Base-by-base conservation (phyloP, 495 filamentous ascomycete species). In the Rhizodiscina lignyota region DNA sequence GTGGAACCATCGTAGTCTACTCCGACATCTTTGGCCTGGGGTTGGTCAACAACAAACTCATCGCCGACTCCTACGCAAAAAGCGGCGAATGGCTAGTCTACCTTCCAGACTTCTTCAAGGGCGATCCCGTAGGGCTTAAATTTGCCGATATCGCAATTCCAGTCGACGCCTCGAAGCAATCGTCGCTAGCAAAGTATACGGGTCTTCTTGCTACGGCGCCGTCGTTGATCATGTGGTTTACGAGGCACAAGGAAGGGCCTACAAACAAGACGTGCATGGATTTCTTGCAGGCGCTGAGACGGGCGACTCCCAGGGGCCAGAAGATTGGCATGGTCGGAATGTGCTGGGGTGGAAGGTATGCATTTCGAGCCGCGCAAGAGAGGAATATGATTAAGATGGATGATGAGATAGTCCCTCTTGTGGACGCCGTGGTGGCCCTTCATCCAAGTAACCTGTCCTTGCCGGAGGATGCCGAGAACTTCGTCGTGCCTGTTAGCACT, bases 31-130 rank as follows among this genome's bases (percentile, higher is more conserved):
- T 63, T 39, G 59, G 60, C 18, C 53, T 52, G 39, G 34, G 43
- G 24, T 45, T 61, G 18, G 47, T 50, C 18, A 62, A 62, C 40
- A 50, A 54, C 42, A 55, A 48, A 32, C 51, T 63, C 32, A 56
- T 62, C n/a, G 59, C 57, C 21, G 59, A 63, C 42, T 52, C 51
- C 36, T 63, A 63, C 36, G 57, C 55, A 36, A 53, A 53, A 41
- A 53, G 50, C 24, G 56, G 57, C 30, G 58, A 58, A 32, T 61
- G 50, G 27, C 52, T 57, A 8, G 45, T 48, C 31, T 62, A 61
- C 41, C 37, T 63, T 13, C 59, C 59, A 2, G 59, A 62, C 39
- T 49, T 62, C 32, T 56, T 57, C 37, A 29, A 59, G 31, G 55
- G 57, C 21, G 60, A 63, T 39, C 55, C 59, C 23, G 38, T 60